Percentiles rank a stretch among this genome's conserved stretches.
These are phyloP conservation scores for Fomitopsis palustris DNA, from an alignment of 1,284 basidiomycete genomes.

Conservation along the genomic window DNA sequence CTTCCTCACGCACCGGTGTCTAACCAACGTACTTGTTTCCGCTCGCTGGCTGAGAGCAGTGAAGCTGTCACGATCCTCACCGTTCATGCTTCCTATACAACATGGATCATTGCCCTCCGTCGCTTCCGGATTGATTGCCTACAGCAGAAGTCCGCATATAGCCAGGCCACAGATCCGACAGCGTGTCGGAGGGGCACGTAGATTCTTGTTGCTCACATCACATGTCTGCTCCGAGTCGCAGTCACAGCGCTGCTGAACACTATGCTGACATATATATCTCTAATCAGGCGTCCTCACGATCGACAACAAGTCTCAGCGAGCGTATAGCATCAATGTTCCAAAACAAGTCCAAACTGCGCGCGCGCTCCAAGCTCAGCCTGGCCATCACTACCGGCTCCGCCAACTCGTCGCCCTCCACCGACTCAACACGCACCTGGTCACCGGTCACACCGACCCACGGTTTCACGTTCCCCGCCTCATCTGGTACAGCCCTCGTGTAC, in stretches of 20 bases:
- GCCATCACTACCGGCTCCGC: conserved; percentile 18
- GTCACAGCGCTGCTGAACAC: not conserved
- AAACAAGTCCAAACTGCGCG: conserved; percentile 14
- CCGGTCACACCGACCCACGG: conserved; percentile 14
- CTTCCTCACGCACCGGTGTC: too few species aligned
- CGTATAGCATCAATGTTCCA: conserved; percentile 20
- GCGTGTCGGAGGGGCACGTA: not conserved
- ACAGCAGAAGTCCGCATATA: not conserved
- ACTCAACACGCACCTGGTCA: conserved; percentile 15
- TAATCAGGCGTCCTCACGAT: conserved; percentile 17
- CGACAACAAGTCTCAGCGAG: conserved; percentile 19
- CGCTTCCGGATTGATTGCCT: not conserved
- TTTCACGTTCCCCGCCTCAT: conserved; percentile 10
- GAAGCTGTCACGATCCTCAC: not conserved
- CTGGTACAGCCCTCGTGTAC: not conserved
- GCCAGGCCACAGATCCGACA: not conserved
- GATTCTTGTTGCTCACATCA: not conserved
- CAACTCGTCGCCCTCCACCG: conserved; percentile 21
- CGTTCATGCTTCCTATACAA: not conserved
- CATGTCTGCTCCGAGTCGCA: not conserved
- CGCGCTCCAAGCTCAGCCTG: conserved; percentile 26
- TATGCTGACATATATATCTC: not conserved
- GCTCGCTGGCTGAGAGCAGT: too few species aligned
- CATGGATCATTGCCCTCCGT: not conserved
- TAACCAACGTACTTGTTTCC: too few species aligned